Percentiles rank a stretch among this genome's conserved stretches.
These are phyloP conservation scores for Blastocystis sp. DNA, from an alignment of 352 stramenopile species.

Conservation along the genomic window DNA sequence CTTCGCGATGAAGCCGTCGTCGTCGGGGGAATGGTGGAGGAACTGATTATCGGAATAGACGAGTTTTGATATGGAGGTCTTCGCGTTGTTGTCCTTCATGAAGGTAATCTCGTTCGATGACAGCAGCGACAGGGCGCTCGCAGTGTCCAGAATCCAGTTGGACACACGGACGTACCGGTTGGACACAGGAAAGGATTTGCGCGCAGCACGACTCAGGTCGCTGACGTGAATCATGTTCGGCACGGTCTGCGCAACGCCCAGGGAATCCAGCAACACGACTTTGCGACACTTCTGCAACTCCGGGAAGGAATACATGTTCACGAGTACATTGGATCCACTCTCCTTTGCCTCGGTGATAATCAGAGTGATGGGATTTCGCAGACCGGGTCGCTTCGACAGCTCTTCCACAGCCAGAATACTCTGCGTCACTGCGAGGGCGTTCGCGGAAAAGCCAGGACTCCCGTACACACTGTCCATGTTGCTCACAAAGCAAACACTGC, in stretches of 20 bases:
- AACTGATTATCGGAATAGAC: slow-evolving; percentile 31
- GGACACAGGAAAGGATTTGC: not conserved
- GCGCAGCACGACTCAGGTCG: not conserved
- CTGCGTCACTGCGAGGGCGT: slow-evolving; percentile 31
- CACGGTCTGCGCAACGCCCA: slow-evolving; percentile 33
- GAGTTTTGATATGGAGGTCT: slow-evolving; percentile 2
- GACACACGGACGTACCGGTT: slow-evolving; percentile 26
- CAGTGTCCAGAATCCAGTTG: slow-evolving; percentile 36
- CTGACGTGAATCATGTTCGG: slow-evolving; percentile 24
- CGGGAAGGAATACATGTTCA: slow-evolving; percentile 20
- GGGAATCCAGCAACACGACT: slow-evolving; percentile 45
- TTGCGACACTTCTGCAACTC: slow-evolving; percentile 29
- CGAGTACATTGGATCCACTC: slow-evolving; percentile 37
- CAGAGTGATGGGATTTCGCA: slow-evolving; percentile 9
- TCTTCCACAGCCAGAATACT: slow-evolving; percentile 40
- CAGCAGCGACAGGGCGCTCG: not conserved
- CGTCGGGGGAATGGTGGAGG: not conserved
- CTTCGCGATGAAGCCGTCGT: not conserved
- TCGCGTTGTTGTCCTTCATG: not conserved
- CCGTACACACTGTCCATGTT: slow-evolving; percentile 65
- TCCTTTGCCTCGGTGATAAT: slow-evolving; percentile 26
- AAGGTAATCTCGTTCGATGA: not conserved
- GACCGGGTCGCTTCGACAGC: not conserved
- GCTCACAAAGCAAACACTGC: slow-evolving; percentile 27
- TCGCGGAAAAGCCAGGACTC: slow-evolving; percentile 45